Conservation (phyloP, 768 basidiomycete genomes). For the Nidularia sp. region DNA sequence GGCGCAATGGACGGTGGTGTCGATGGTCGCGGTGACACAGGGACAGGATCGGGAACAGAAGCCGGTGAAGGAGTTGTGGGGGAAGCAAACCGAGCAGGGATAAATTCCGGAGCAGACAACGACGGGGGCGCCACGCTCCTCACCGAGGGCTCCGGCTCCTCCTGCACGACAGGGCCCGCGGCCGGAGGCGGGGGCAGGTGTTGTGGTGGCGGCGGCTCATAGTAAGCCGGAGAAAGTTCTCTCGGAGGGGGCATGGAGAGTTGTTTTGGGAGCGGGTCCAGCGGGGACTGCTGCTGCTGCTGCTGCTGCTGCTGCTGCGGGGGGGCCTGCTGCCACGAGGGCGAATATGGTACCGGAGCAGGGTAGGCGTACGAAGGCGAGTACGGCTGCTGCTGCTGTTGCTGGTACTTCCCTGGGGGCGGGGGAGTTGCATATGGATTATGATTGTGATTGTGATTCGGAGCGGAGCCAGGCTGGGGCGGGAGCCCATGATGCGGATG, state of each 20-base stretch:
- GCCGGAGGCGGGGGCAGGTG: neutral
- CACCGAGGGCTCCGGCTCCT: neutral
- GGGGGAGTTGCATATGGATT: slow-evolving; percentile 1
- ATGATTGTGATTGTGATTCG: slow-evolving; percentile 16
- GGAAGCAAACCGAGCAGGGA: no score
- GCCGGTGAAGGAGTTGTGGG: neutral
- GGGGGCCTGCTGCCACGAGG: slow-evolving; percentile 36
- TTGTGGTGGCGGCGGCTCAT: slow-evolving; percentile 10
- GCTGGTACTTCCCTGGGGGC: slow-evolving; percentile 20
- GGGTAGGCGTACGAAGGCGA: slow-evolving; percentile 32
- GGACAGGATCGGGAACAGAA: neutral
- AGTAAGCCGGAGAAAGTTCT: slow-evolving; percentile 9
- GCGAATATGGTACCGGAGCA: slow-evolving; percentile 25
- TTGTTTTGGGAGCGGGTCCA: slow-evolving; percentile 47
- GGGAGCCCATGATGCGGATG: slow-evolving; percentile 15
- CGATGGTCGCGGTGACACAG: neutral
- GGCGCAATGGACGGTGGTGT: neutral
- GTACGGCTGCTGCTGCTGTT: slow-evolving; percentile 15
- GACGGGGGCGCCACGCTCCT: neutral
- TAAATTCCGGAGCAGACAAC: neutral
- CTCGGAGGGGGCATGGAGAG: slow-evolving; percentile 43
- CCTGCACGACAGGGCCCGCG: neutral
- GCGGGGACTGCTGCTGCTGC: slow-evolving; percentile 47
- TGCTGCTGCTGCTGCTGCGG: slow-evolving; percentile 5
- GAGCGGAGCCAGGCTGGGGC: slow-evolving; percentile 17